These are phyloP conservation scores for Teunomyces stri DNA, from an alignment of 805 yeast genomes.

Conservation along the genomic window DNA sequence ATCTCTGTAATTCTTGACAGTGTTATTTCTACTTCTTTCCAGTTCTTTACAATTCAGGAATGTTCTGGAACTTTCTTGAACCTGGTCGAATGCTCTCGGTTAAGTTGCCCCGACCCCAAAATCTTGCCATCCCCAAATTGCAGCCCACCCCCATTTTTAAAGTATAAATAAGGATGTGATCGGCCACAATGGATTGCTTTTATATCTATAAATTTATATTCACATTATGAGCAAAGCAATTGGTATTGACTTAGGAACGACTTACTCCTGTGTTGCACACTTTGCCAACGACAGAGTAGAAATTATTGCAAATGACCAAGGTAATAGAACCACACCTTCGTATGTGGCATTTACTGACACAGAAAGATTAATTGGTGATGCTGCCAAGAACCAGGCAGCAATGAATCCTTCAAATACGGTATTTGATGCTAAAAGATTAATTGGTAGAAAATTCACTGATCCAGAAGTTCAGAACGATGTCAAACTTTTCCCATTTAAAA, in stretches of 20 bases:
- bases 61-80: conserved; percentile 2
- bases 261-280: conserved; percentile 93
- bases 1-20: too few species aligned
- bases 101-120: not conserved
- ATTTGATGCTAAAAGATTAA: conserved; percentile 93
- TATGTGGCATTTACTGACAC: conserved; percentile 95
- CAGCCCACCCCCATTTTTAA: conserved; percentile 2
- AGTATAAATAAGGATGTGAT: not conserved
- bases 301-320: conserved; percentile 95
- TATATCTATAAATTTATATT: not conserved
- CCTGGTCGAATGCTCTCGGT: not conserved
- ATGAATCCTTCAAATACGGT: conserved; percentile 93
- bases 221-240: conserved; percentile 39
- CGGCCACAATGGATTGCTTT: not conserved
- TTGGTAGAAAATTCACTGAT: conserved; percentile 78
- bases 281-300: conserved; percentile 78
- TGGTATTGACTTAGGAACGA: conserved; percentile 97
- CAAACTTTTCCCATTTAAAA: conserved; percentile 87
- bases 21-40: not conserved
- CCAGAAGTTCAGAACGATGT: conserved; percentile 75
- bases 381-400: conserved; percentile 98
- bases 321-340: conserved; percentile 97
- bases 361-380: conserved; percentile 95
- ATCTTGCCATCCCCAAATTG: conserved; percentile 1
- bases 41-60: not conserved